phyloP scores from a whole-genome alignment of 345 rosid genomes.

The Corchorus olitorius region DNA sequence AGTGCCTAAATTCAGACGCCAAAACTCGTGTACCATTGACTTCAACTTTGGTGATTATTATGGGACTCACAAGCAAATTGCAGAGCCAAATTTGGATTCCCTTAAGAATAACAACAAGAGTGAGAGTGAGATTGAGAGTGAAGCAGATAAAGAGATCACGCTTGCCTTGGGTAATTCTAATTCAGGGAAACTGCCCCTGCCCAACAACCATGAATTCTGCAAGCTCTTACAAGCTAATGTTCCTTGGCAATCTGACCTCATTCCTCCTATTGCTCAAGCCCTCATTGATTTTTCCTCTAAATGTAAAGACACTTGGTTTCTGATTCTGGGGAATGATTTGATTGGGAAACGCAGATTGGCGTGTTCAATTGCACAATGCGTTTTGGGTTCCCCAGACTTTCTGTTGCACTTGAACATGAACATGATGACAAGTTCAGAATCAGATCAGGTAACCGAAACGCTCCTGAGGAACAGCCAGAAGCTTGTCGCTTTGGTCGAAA shows the following conservation, averaged over 20 bases:
- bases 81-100: slow-evolving; percentile 53
- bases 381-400: slow-evolving; percentile 53
- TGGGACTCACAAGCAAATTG: slow-evolving; percentile 31
- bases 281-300: slow-evolving; percentile 34
- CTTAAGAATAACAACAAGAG: slow-evolving; percentile 40
- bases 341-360: slow-evolving; percentile 78
- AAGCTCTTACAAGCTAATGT: slow-evolving; percentile 59
- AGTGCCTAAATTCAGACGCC: slow-evolving; percentile 69
- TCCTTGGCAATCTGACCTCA: slow-evolving; percentile 68
- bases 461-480: slow-evolving; percentile 34
- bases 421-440: slow-evolving; percentile 32
- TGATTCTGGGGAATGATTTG: slow-evolving; percentile 69
- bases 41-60: slow-evolving; percentile 44
- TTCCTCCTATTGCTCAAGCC: slow-evolving; percentile 54
- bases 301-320: slow-evolving; percentile 57
- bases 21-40: slow-evolving; percentile 68
- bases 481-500: slow-evolving; percentile 59
- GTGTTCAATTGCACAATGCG: slow-evolving; percentile 53
- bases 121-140: too few species aligned
- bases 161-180: slow-evolving; percentile 75
- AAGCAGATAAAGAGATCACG: slow-evolving; percentile 64
- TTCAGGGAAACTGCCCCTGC: slow-evolving; percentile 35
- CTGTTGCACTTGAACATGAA: slow-evolving; percentile 41
- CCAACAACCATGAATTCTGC: slow-evolving; percentile 27
- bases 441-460: slow-evolving; percentile 18